Base-by-base conservation (phyloP, 1,284 basidiomycete genomes). In the Heterobasidion occidentale region DNA sequence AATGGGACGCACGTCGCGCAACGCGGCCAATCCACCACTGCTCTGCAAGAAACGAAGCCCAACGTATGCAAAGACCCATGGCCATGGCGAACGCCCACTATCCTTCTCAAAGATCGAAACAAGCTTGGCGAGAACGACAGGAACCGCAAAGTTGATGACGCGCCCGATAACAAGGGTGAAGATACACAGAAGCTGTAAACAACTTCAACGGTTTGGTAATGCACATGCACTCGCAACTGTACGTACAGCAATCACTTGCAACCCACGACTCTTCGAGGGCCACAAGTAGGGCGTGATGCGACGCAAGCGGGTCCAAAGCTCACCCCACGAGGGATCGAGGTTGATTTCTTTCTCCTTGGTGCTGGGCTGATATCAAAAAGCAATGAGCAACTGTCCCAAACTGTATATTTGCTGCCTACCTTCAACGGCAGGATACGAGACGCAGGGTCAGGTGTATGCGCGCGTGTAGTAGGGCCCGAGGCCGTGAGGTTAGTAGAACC, bases 271-370 rank as follows among this genome's bases (percentile, higher is more conserved):
- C 64, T 84, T 85, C 54, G 77, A 78, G 7, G 92, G 92, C 91
- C 91, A 94, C 9, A 94, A 80, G 71, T 90, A 91, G 4, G 91
- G 92, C 33, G 79, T 73, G 42, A 94, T 75, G 56, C 80, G 80
- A 52, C 74, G 72, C 57, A 92, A 71, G 53, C 87, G 80, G 20
- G 67, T 71, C 69, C 75, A 75, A 50, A 85, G 70, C 67, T 88
- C 86, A 45, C 68, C 61, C 86, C 86, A 90, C 5, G 84, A 78
- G 9, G 85, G 85, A 61, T 87, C 84, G 36, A 80, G 71, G 7
- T 74, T 71, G 38, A 86, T 74, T 56, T 87, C 83, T 49, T 77
- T 76, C 65, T 80, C 82, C 61, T 77, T 78, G 17, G 69, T 63
- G 62, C 76, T 69, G 38, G 69, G 58, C 74, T 76, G 54, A 55